Conservation (phyloP, 345 rosid genomes). For the Erodium maritimum region DNA sequence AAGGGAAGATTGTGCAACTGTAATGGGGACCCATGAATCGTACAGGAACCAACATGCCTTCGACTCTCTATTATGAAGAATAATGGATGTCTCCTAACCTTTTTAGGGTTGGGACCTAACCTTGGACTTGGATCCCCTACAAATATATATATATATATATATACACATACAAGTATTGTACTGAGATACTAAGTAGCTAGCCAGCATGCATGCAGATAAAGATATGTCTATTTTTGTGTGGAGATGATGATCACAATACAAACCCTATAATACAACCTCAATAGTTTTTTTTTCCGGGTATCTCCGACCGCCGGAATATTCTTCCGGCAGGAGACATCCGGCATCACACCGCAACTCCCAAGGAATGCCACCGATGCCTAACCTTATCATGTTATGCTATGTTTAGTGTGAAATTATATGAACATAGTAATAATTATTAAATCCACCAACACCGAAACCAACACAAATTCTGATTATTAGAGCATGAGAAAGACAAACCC, state of each 20-base stretch:
- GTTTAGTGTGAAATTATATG: not conserved
- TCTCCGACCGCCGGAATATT: no score
- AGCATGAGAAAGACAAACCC: not conserved
- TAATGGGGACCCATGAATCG: constrained; percentile 18
- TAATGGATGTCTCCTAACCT: constrained; percentile 5
- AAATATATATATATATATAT: no score
- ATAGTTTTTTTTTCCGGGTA: no score
- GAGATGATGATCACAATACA: no score
- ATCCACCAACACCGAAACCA: not conserved
- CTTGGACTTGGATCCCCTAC: not conserved
- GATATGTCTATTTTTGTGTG: no score
- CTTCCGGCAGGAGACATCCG: no score
- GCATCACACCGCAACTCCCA: no score
- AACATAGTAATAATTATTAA: not conserved
- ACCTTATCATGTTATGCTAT: no score
- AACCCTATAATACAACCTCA: no score
- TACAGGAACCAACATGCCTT: constrained; percentile 11
- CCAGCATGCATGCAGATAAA: no score
- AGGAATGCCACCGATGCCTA: no score
- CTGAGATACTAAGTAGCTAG: no score
- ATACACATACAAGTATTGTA: not conserved
- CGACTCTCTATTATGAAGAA: constrained; percentile 20
- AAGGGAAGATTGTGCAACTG: constrained; percentile 14
- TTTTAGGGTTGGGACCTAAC: not conserved
- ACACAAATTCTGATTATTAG: not conserved